Evolutionary conservation across 2,329 filamentous ascomycete species (phyloP), one percentile per base, ranked within the genome.

Genomic region (Pleomassaria siparia): DNA sequence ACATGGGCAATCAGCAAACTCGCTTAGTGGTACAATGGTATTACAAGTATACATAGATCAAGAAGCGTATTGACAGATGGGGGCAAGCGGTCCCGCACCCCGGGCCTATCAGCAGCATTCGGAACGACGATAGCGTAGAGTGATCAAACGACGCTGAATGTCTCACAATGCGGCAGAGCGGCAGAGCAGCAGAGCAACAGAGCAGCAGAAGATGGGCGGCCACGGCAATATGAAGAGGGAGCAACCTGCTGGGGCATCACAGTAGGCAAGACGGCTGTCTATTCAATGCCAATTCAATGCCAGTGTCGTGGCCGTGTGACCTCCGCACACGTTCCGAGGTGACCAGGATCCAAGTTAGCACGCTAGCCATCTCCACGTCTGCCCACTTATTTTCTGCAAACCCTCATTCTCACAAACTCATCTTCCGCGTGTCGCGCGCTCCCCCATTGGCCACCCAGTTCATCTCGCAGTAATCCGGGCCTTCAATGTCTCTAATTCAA

Each of bases 401-500:
- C 29, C 18, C 21, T n/a, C 10, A 20, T n/a, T 42, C 40, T 29
- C 22, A 13, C 20, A 41, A 10, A 8, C 10, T 36, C 32, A 13
- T 29, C 40, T 43, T 15, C 36, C 21, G 32, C 28, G 39, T 36
- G 21, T 36, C 39, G 22, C 29, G 20, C 18, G 29, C 28, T 29
- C 20, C 15, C 24, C 33, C 44, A 39, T 39, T 37, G 41, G 39
- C 16, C 12, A 21, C 33, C 37, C 43, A 35, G 42, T 28, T 21
- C 13, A 26, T 21, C 11, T 24, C 22, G 24, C 26, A 26, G 32
- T 18, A 39, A 36, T 48, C 21, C 48, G 40, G 5, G 12, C 15
- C 12, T 6, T 6, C 12, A 5, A 80, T 80, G 77, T 80, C 77
- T 59, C 67, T 80, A 43, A 69, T 77, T 49, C 77, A 79, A 61